These are phyloP conservation scores for Ampelomyces quisqualis DNA, from an alignment of 2,329 filamentous ascomycete genomes.

Conservation along the genomic window DNA sequence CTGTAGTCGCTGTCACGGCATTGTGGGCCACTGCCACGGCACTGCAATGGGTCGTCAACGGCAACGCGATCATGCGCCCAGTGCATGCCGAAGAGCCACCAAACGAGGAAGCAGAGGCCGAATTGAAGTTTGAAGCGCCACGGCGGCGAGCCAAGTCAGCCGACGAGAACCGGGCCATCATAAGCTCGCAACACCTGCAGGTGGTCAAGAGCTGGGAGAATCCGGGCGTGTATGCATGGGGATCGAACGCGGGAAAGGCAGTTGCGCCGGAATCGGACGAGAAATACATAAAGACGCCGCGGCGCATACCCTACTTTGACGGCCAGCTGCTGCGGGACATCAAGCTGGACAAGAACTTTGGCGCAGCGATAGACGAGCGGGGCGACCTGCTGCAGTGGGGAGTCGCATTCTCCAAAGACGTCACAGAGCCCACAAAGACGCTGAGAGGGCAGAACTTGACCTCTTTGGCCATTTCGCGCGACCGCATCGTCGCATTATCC, in stretches of 20 bases:
- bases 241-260: conserved; percentile 81
- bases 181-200: conserved; percentile 85
- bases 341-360: conserved; percentile 79
- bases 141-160: conserved; percentile 58
- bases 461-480: conserved; percentile 74
- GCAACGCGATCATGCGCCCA: conserved; percentile 43
- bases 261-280: conserved; percentile 82
- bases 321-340: conserved; percentile 81
- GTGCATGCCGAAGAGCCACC: conserved; percentile 53
- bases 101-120: conserved; percentile 48
- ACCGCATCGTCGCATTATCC: conserved; percentile 79
- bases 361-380: conserved; percentile 81
- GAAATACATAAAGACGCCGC: conserved; percentile 73
- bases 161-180: conserved; percentile 71
- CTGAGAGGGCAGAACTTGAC: conserved; percentile 77
- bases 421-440: conserved; percentile 66
- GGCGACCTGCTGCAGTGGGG: conserved; percentile 95
- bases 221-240: conserved; percentile 92
- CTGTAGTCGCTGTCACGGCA: conserved; percentile 45
- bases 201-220: conserved; percentile 78
- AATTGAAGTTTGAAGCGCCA: conserved; percentile 68
- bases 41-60: conserved; percentile 49
- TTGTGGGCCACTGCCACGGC: conserved; percentile 49
- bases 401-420: conserved; percentile 66
- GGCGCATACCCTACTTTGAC: conserved; percentile 79